phyloP scores from a whole-genome alignment of 352 stramenopile species.

The Thalassiosira sp. region DNA sequence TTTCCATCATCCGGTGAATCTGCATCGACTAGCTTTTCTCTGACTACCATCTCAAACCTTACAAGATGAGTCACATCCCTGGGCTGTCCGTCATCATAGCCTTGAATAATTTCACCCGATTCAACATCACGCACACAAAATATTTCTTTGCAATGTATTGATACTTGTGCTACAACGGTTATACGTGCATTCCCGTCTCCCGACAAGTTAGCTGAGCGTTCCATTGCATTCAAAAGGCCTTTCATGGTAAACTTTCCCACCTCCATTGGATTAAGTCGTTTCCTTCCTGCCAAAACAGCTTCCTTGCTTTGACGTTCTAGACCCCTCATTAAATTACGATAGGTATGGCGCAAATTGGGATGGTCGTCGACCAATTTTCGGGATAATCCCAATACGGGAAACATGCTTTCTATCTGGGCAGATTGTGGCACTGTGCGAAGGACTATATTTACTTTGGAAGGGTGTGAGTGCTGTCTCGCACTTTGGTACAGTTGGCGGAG shows the following conservation, averaged over 20 bases:
- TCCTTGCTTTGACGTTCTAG: constrained; percentile 28
- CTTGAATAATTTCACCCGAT: constrained; percentile 65
- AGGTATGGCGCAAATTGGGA: constrained; percentile 41
- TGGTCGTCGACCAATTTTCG: constrained; percentile 39
- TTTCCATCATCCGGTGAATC: constrained; percentile 9
- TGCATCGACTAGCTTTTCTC: constrained; percentile 1
- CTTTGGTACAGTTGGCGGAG: constrained; percentile 55
- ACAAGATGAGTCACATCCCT: constrained; percentile 69
- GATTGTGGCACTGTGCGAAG: constrained; percentile 32
- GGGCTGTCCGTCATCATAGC: constrained; percentile 39
- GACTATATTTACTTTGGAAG: constrained; percentile 55
- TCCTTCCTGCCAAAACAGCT: constrained; percentile 10
- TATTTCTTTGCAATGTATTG: constrained; percentile 68
- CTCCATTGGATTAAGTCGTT: constrained; percentile 21
- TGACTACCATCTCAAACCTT: constrained; percentile 65
- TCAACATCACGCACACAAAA: constrained; percentile 70
- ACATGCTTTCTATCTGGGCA: constrained; percentile 43
- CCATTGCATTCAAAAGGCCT: constrained; percentile 42
- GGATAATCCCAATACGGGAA: constrained; percentile 46
- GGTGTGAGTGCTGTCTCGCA: constrained; percentile 45
- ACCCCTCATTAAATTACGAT: constrained; percentile 33
- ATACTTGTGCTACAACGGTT: constrained; percentile 68
- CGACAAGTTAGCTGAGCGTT: constrained; percentile 24
- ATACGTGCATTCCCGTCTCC: constrained; percentile 26
- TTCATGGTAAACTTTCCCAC: constrained; percentile 21